phyloP scores from a whole-genome alignment of 192 early-diverging fungal genomes.

The Neocallimastix lanati region DNA sequence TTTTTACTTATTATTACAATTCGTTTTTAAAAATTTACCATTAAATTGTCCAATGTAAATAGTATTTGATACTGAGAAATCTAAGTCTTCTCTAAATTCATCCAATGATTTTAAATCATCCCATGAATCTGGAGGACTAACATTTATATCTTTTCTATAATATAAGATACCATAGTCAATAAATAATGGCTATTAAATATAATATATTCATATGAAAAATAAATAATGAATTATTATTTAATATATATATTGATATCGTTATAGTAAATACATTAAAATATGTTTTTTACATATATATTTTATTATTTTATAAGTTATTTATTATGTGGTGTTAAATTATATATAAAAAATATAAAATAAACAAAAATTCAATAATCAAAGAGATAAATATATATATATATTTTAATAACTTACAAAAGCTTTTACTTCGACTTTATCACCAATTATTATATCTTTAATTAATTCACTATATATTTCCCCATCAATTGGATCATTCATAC shows the following conservation, averaged over 20 bases:
- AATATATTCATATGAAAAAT: no score
- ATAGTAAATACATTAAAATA: no score
- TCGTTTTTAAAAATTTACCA: no score
- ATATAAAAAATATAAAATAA: no score
- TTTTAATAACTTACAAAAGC: neutral
- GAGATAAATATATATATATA: no score
- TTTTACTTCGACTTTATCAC: neutral
- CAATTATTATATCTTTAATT: neutral
- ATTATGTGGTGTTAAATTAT: no score
- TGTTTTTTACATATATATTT: no score
- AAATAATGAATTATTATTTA: no score
- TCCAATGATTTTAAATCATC: neutral
- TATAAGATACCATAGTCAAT: neutral
- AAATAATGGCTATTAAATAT: neutral
- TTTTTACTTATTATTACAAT: no score
- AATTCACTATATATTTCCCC: neutral
- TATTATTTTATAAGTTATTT: no score
- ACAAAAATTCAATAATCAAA: no score
- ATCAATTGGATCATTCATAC: neutral
- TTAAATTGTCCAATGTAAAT: neutral
- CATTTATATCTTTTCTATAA: neutral
- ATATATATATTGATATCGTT: no score
- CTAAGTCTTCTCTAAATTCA: neutral
- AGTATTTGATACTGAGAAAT: neutral
- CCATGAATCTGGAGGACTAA: neutral